Percentiles rank a stretch among this genome's conserved stretches.
These are phyloP conservation scores for Marasmius sp. DNA, from an alignment of 1,284 basidiomycete genomes.

Conservation along the genomic window DNA sequence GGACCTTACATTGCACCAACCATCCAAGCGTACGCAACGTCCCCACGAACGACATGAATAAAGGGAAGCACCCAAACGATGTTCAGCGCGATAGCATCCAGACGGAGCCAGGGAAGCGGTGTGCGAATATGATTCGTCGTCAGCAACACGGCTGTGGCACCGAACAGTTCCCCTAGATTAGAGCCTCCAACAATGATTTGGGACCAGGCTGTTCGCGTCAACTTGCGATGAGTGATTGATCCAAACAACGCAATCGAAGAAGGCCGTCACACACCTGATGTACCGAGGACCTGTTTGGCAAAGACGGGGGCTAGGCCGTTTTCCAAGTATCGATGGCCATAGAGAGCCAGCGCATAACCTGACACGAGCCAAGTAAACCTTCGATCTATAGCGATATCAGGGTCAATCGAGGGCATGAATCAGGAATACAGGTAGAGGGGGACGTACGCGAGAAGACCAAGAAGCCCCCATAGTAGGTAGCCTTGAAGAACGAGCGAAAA, in stretches of 20 bases:
- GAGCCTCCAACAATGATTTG: constrained; percentile 34
- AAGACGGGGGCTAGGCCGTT: constrained; percentile 28
- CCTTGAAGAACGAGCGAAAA: constrained; percentile 18
- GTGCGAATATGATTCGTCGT: constrained; percentile 28
- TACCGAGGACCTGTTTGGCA: constrained; percentile 27
- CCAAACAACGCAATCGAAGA: background rate
- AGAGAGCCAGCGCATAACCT: constrained; percentile 25
- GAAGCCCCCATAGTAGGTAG: constrained; percentile 19
- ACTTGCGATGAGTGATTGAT: background rate
- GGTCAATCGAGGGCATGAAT: constrained; percentile 8
- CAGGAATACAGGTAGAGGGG: background rate
- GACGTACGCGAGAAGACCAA: constrained; percentile 15
- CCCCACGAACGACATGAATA: constrained; percentile 19
- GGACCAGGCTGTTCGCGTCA: constrained; percentile 24
- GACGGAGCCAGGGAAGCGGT: constrained; percentile 30
- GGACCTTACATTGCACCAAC: constrained; percentile 18
- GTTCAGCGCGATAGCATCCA: constrained; percentile 31
- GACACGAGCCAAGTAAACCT: constrained; percentile 19
- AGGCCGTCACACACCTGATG: background rate
- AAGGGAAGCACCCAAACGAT: constrained; percentile 30
- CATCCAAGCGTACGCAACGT: constrained; percentile 31
- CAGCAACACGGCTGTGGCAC: constrained; percentile 26
- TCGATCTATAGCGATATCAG: constrained; percentile 17
- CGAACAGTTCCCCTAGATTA: constrained; percentile 32
- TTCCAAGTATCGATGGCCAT: constrained; percentile 30